Evolutionary conservation across 2,329 filamentous ascomycete genomes (phyloP).

Genomic region (Macroventuria anomochaeta): DNA sequence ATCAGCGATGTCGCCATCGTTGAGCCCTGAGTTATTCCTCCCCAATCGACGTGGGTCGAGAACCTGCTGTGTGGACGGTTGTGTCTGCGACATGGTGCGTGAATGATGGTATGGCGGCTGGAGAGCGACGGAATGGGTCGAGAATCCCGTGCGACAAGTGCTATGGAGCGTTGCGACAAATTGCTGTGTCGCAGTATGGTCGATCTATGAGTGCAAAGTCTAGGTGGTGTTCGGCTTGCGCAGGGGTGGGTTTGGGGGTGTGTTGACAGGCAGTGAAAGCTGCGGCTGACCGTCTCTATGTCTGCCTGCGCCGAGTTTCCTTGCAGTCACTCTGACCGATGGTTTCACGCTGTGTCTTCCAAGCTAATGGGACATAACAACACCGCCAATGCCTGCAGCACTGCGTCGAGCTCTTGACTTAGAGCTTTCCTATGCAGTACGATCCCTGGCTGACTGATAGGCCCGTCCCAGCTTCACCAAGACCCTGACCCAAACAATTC

Average conservation of each 20-base stretch:
- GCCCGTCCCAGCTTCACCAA: not conserved
- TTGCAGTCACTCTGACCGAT: not conserved
- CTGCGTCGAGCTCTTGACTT: not conserved
- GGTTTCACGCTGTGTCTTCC: constrained; percentile 19
- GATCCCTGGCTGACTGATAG: not conserved
- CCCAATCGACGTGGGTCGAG: constrained; percentile 81
- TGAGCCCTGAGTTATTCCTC: constrained; percentile 81
- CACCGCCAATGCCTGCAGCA: not conserved
- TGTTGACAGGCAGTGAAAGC: constrained; percentile 1
- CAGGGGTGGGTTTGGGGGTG: not conserved
- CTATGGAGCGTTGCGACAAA: not conserved
- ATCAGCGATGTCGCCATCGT: constrained; percentile 82
- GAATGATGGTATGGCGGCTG: not conserved
- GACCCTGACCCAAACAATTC: not conserved
- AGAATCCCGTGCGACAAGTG: not conserved
- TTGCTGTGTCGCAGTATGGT: constrained; percentile 8
- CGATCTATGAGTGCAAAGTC: constrained; percentile 6
- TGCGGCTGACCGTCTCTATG: not conserved
- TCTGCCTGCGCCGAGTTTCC: not conserved
- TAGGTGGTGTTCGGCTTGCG: constrained; percentile 8
- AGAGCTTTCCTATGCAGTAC: not conserved
- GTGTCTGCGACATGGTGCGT: constrained; percentile 50
- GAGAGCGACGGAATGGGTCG: not conserved
- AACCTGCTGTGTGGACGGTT: constrained; percentile 76
- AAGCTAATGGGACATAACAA: constrained; percentile 30